Evolutionary conservation across 1,284 basidiomycete species (phyloP).

Genomic region (Rhodotorula sp.): DNA sequence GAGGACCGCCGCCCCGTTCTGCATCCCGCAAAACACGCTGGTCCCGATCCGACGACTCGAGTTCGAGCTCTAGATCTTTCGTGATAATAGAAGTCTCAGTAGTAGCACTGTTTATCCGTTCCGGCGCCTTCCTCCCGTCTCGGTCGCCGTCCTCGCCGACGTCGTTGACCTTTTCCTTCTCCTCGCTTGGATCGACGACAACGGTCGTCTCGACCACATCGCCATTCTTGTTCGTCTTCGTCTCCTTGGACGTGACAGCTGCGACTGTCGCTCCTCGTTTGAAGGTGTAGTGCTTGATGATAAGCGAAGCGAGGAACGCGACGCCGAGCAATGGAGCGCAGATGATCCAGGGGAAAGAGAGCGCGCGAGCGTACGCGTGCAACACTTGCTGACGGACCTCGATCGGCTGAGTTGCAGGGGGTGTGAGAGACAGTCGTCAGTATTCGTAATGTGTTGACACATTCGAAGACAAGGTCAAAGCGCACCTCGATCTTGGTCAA

Average conservation of each 20-base stretch:
- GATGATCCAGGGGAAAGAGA: constrained; percentile 70
- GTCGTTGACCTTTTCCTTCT: not conserved
- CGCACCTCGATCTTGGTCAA: constrained; percentile 38
- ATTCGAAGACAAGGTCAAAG: not conserved
- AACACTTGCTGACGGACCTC: constrained; percentile 55
- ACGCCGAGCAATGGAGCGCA: constrained; percentile 47
- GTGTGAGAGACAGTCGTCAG: no score
- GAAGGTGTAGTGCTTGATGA: constrained; percentile 43
- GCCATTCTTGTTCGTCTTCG: no score
- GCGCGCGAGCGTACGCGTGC: constrained; percentile 66
- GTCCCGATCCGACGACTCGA: no score
- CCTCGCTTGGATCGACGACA: not conserved
- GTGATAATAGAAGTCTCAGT: no score
- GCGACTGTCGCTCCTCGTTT: constrained; percentile 24
- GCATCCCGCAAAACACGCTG: no score
- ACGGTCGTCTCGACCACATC: not conserved
- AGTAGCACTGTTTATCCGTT: no score
- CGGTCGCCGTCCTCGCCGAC: no score
- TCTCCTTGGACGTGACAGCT: not conserved
- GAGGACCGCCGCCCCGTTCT: no score
- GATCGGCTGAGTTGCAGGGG: constrained; percentile 43
- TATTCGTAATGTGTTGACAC: no score
- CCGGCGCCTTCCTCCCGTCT: no score
- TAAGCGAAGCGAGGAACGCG: constrained; percentile 42
- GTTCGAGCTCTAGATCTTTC: no score